A percentile compares a stretch with the other conserved stretches of the same genome.
Evolutionary conservation across 805 yeast species (phyloP).

Genomic region (Wickerhamia fluorescens): DNA sequence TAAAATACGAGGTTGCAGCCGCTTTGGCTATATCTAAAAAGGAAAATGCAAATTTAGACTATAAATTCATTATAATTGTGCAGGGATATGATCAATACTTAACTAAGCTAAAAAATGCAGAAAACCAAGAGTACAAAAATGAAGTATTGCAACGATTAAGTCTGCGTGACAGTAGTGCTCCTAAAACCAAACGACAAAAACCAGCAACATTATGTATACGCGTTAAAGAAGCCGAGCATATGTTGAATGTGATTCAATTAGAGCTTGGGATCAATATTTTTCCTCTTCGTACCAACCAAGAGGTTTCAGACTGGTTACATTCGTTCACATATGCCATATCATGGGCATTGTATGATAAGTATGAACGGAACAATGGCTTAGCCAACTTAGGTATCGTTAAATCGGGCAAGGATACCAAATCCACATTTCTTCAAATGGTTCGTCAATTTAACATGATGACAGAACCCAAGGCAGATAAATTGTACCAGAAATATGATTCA

Average conservation of each 20-base stretch:
- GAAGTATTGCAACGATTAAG: slow-evolving; percentile 4
- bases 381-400: slow-evolving; percentile 49
- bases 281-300: slow-evolving; percentile 40
- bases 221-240: slow-evolving; percentile 30
- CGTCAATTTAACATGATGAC: slow-evolving; percentile 56
- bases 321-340: slow-evolving; percentile 54
- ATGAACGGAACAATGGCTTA: slow-evolving; percentile 45
- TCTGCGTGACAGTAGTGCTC: slow-evolving; percentile 2
- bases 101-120: slow-evolving; percentile 35
- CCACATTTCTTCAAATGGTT: slow-evolving; percentile 43
- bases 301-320: slow-evolving; percentile 45
- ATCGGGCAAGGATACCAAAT: slow-evolving; percentile 44
- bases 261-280: slow-evolving; percentile 43
- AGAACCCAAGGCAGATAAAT: slow-evolving; percentile 39
- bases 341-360: slow-evolving; percentile 46
- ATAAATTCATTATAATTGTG: slow-evolving; percentile 36
- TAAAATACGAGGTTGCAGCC: slow-evolving; percentile 4
- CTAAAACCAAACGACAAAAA: slow-evolving; percentile 2
- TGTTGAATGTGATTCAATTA: slow-evolving; percentile 41
- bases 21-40: slow-evolving; percentile 10
- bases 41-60: slow-evolving; percentile 14
- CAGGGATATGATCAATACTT: slow-evolving; percentile 44
- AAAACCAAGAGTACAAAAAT: slow-evolving; percentile 38
- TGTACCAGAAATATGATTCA: slow-evolving; percentile 34
- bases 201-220: slow-evolving; percentile 6